Percentiles rank a stretch among this genome's conserved stretches.
These are phyloP conservation scores for Pleurotus djamor DNA, from an alignment of 768 basidiomycete genomes.

Conservation along the genomic window DNA sequence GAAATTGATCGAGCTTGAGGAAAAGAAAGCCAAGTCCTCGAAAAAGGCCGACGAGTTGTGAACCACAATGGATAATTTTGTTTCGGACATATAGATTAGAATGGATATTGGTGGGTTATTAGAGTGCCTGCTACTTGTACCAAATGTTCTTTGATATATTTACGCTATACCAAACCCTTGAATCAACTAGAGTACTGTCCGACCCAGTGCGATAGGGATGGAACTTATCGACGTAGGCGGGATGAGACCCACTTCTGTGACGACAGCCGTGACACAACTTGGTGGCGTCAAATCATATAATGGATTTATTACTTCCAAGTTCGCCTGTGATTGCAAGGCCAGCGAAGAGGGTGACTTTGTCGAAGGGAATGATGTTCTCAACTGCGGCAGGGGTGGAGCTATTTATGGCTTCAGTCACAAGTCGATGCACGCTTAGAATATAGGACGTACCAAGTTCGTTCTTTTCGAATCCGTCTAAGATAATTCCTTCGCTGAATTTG, in stretches of 20 bases:
- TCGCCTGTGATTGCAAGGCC: constrained; percentile 30
- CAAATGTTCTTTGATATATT: too few species aligned
- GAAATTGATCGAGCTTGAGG: constrained; percentile 41
- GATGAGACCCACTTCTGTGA: constrained; percentile 95
- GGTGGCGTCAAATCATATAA: constrained; percentile 95
- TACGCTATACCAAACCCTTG: background rate
- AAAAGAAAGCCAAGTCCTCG: constrained; percentile 20
- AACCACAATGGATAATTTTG: too few species aligned
- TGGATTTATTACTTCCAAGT: constrained; percentile 80
- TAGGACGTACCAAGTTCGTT: constrained; percentile 83
- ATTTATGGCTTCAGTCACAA: background rate
- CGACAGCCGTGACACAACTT: constrained; percentile 89
- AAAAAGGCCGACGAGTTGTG: constrained; percentile 27
- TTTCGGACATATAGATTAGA: too few species aligned
- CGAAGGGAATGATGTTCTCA: constrained; percentile 25
- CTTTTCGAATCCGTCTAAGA: constrained; percentile 91
- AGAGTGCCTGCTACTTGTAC: too few species aligned
- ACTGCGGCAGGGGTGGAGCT: constrained; percentile 21
- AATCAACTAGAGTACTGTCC: constrained; percentile 31
- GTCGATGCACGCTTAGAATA: background rate
- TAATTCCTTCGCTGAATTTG: constrained; percentile 92
- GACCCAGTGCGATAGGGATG: constrained; percentile 71
- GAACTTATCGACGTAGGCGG: constrained; percentile 90
- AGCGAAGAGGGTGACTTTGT: constrained; percentile 10
- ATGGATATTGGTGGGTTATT: too few species aligned